These are phyloP conservation scores for Colletotrichum sublineola DNA, from an alignment of 2,329 filamentous ascomycete species.

Conservation along the genomic window DNA sequence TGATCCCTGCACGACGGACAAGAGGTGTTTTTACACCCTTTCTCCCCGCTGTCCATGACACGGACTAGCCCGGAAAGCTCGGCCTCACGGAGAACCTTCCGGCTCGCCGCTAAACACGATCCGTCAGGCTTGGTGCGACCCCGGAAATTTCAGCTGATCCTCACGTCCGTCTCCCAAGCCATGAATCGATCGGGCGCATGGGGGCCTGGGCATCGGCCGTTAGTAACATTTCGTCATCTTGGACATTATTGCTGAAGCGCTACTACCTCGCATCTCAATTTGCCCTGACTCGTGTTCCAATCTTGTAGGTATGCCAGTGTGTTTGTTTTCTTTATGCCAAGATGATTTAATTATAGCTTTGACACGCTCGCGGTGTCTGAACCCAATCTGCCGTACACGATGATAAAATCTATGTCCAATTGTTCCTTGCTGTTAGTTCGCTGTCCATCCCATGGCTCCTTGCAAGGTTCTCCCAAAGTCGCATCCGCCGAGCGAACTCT, in stretches of 20 bases:
- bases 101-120: no score
- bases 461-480: neutral
- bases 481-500: slow-evolving; percentile 42
- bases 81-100: no score
- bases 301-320: no score
- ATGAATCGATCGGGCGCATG: neutral
- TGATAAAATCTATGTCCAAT: slow-evolving; percentile 49
- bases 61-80: neutral
- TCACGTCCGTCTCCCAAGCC: neutral
- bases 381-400: slow-evolving; percentile 54
- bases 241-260: no score
- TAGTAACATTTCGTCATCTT: neutral
- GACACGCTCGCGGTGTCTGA: neutral
- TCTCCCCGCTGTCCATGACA: neutral
- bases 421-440: neutral
- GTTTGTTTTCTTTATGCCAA: neutral
- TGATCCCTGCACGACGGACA: no score
- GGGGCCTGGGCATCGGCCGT: neutral
- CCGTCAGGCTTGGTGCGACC: neutral
- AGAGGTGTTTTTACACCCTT: neutral
- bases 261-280: no score
- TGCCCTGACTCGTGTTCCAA: no score
- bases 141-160: no score
- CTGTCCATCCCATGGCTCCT: neutral
- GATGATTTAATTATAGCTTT: slow-evolving; percentile 7